These are phyloP conservation scores for Malus asiatica DNA, from an alignment of 306 rosid species.

Conservation along the genomic window DNA sequence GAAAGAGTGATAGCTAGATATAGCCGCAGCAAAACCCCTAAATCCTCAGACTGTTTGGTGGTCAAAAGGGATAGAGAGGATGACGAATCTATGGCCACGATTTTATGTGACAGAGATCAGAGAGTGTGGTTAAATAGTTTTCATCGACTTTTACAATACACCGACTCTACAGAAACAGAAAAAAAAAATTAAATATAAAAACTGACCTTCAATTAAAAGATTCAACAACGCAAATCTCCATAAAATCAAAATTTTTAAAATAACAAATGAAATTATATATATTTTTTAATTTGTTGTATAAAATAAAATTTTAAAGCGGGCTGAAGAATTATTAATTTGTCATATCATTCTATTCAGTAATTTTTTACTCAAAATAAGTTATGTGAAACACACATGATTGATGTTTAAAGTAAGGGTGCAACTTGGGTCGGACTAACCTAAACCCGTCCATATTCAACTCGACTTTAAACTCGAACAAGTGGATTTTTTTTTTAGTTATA, in stretches of 20 bases:
- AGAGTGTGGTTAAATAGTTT: not conserved
- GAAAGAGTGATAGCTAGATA: not conserved
- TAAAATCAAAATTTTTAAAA: not conserved
- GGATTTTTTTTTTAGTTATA: too few relatives aligned
- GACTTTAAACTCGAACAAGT: too few relatives aligned
- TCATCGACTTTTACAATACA: conserved; percentile 25
- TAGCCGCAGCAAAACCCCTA: not conserved
- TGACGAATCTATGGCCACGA: conserved; percentile 45
- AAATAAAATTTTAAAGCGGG: too few relatives aligned
- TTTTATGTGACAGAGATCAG: conserved; percentile 5
- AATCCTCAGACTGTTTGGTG: not conserved
- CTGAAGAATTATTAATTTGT: too few relatives aligned
- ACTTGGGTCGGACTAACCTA: too few relatives aligned
- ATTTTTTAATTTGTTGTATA: too few relatives aligned
- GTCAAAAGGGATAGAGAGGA: conserved; percentile 18
- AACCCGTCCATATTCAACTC: too few relatives aligned
- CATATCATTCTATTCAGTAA: too few relatives aligned
- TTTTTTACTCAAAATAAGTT: too few relatives aligned
- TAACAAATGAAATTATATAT: too few relatives aligned
- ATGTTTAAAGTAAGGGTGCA: too few relatives aligned
- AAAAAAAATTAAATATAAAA: not conserved
- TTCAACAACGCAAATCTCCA: conserved; percentile 51
- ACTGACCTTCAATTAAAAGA: conserved; percentile 2
- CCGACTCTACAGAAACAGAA: not conserved
- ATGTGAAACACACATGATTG: too few relatives aligned